Evolutionary conservation across 495 filamentous ascomycete genomes (phyloP).

Genomic region (Aspergillus indologenus): DNA sequence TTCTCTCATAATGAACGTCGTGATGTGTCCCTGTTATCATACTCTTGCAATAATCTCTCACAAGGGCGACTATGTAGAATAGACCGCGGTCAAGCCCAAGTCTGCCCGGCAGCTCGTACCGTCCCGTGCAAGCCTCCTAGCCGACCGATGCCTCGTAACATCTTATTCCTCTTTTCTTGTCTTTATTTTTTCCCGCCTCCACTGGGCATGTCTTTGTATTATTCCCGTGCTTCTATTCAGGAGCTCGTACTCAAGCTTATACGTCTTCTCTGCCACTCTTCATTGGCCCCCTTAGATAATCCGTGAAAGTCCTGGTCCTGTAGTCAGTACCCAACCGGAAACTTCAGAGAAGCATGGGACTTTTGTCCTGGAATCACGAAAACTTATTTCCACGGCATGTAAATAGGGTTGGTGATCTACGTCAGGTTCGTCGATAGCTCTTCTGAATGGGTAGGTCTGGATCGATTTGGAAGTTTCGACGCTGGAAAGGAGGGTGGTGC

Average conservation of each 20-base stretch:
- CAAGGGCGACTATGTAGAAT: slow-evolving; percentile 2
- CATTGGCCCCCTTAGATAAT: no score
- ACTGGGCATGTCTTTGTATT: no score
- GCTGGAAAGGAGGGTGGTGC: not conserved
- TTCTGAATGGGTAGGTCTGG: not conserved
- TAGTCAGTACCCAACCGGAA: no score
- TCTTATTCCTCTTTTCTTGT: no score
- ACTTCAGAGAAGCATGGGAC: no score
- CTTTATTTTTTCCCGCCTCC: not conserved
- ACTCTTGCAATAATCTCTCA: not conserved
- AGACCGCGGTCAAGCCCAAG: not conserved
- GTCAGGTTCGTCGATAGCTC: not conserved
- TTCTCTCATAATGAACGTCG: slow-evolving; percentile 19
- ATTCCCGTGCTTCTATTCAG: no score
- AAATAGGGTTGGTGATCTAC: no score
- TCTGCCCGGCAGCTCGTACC: not conserved
- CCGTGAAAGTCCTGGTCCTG: no score
- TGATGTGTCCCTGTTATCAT: slow-evolving; percentile 10
- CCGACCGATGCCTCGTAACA: not conserved
- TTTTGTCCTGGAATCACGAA: no score
- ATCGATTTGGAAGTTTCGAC: not conserved
- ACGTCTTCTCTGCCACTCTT: no score
- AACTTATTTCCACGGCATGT: no score
- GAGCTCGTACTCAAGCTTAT: no score
- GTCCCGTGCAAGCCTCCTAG: not conserved